Evolutionary conservation across 345 rosid genomes (phyloP), one percentile per base, ranked within the genome.

Genomic region (Brassica rapa): DNA sequence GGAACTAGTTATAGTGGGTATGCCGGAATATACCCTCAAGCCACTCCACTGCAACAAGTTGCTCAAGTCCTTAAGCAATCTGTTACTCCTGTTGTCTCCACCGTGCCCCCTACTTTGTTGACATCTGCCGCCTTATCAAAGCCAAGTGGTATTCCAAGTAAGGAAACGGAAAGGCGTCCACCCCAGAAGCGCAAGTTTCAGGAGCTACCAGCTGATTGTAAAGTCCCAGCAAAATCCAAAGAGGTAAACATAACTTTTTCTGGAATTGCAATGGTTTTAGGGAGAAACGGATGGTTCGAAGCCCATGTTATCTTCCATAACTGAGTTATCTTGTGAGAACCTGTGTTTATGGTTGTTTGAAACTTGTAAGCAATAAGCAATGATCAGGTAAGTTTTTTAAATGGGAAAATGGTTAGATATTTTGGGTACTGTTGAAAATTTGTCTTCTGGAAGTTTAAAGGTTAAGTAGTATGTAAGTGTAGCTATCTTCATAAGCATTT

Each of bases 21-120:
- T 81, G 93, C 85, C 25, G 56, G 56, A n/a, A 49, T 49, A 49
- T 49, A 90, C 81, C 97, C 97, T 74, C 95, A 88, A 86, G 95
- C 93, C 32, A 94, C 98, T 73, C 97, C 97, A 64, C 79, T 92
- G 78, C 98, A 92, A 83, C 97, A 94, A 84, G 92, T 94, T 74
- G 97, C 95, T 19, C 86, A 85, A 60, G 97, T 86, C 72, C 97
- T 94, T 84, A 88, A 82, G 76, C 98, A 85, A 71, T 87, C 97
- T 65, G 33, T 93, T 84, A 83, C 86, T 60, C 81, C 89, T 32
- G 73, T 77, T 78, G 73, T 74, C 37, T 86, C 92, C 19, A 78
- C 81, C 24, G 78, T 86, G 66, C 70, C 86, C 41, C 86, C 90
- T 66, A 41, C 82, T 19, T 74, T 80, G 39, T 69, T 86, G 23